Evolutionary conservation across 2,329 filamentous ascomycete species (phyloP).

Genomic region (Ceratocystis variospora): DNA sequence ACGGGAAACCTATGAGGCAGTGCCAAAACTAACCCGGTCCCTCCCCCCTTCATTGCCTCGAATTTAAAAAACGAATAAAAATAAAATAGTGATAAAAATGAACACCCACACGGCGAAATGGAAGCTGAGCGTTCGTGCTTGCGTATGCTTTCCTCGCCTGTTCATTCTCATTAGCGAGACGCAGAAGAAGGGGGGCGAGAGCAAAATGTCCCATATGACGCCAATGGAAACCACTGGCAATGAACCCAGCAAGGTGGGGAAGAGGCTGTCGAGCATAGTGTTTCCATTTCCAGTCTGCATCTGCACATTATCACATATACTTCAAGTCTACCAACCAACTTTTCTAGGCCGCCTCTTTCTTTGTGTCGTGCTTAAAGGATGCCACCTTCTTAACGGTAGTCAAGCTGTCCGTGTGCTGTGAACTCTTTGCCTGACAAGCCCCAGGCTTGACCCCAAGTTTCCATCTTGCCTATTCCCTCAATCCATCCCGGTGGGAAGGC

Average conservation of each 20-base stretch:
- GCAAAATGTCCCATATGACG: no score
- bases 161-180: not conserved
- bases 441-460: not conserved
- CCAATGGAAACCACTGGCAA: no score
- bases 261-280: no score
- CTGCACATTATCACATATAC: no score
- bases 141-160: not conserved
- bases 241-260: no score
- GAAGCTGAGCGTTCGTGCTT: no score
- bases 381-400: not conserved
- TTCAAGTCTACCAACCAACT: no score
- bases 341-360: not conserved
- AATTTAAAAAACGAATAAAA: not conserved
- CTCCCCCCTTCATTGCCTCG: not conserved
- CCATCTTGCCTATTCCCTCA: constrained; percentile 9
- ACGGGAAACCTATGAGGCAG: not conserved
- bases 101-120: not conserved
- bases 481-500: constrained; percentile 18
- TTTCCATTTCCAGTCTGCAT: no score
- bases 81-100: not conserved
- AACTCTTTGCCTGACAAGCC: not conserved
- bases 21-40: not conserved
- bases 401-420: not conserved
- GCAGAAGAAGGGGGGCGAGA: no score
- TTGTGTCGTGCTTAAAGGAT: not conserved